phyloP scores from a whole-genome alignment of 192 early-diverging fungal genomes.

The Chytriomyces sp. region DNA sequence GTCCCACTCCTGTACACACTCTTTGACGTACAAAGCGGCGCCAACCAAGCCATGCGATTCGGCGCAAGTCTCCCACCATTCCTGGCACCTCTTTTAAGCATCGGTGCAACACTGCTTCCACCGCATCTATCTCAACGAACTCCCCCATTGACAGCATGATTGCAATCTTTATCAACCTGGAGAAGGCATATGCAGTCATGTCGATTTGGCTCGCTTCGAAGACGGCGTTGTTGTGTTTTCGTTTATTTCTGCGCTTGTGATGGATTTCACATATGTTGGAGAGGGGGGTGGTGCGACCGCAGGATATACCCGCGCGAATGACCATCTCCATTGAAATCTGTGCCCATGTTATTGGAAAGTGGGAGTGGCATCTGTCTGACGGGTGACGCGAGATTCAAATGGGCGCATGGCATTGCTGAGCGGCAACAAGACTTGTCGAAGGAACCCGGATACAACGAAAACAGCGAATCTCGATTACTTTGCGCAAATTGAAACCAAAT shows the following conservation, averaged over 20 bases:
- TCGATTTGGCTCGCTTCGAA: conserved; percentile 60
- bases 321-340: background rate
- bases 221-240: conserved; percentile 56
- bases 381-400: conserved; percentile 55
- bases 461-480: conserved; percentile 38
- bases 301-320: conserved; percentile 27
- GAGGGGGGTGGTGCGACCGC: conserved; percentile 2
- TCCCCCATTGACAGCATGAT: conserved; percentile 54
- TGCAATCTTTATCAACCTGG: conserved; percentile 57
- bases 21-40: conserved; percentile 11
- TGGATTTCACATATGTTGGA: conserved; percentile 43
- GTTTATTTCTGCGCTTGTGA: conserved; percentile 45
- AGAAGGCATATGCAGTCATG: conserved; percentile 59
- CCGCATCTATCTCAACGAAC: background rate
- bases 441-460: conserved; percentile 4
- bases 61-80: conserved; percentile 20
- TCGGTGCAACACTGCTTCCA: background rate
- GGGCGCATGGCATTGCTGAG: conserved; percentile 59
- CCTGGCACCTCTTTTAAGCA: background rate
- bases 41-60: conserved; percentile 39
- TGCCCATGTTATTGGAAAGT: conserved; percentile 32
- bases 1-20: conserved; percentile 9
- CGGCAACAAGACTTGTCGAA: background rate
- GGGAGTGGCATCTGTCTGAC: conserved; percentile 55
- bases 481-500: conserved; percentile 37